Evolutionary conservation across 2,329 filamentous ascomycete species (phyloP).

Genomic region (Cadophora sp.): DNA sequence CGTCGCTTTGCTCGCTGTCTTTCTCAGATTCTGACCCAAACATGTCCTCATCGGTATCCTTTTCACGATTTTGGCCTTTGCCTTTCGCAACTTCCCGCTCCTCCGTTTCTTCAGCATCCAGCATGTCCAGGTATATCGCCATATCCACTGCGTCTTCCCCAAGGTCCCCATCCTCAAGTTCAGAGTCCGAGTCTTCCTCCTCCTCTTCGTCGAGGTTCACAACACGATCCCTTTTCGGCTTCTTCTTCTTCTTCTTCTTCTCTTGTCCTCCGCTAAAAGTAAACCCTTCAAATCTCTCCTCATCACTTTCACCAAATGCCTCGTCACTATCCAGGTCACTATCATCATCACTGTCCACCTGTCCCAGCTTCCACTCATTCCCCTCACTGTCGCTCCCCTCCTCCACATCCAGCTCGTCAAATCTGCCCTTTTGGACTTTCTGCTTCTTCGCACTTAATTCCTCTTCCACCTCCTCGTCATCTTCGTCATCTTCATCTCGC

Average conservation of each 20-base stretch:
- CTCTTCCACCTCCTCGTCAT: slow-evolving; percentile 45
- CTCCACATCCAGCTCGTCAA: slow-evolving; percentile 55
- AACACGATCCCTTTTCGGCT: slow-evolving; percentile 52
- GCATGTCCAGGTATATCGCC: slow-evolving; percentile 43
- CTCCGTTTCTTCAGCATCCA: slow-evolving; percentile 71
- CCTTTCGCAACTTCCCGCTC: slow-evolving; percentile 46
- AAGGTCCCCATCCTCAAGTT: slow-evolving; percentile 74
- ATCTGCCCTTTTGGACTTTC: slow-evolving; percentile 38
- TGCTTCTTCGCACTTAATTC: slow-evolving; percentile 45
- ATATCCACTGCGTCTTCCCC: slow-evolving; percentile 52
- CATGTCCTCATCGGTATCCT: slow-evolving; percentile 48
- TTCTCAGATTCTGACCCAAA: slow-evolving; percentile 51
- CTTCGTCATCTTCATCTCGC: slow-evolving; percentile 54
- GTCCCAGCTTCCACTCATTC: slow-evolving; percentile 70
- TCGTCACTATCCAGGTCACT: slow-evolving; percentile 75
- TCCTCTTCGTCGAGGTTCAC: slow-evolving; percentile 58
- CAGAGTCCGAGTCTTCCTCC: slow-evolving; percentile 47
- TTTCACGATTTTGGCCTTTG: slow-evolving; percentile 45
- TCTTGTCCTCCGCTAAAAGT: slow-evolving; percentile 65
- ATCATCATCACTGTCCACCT: slow-evolving; percentile 70
- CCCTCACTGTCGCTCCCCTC: slow-evolving; percentile 73
- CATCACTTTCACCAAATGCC: slow-evolving; percentile 74
- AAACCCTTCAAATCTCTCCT: slow-evolving; percentile 72
- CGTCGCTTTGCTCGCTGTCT: slow-evolving; percentile 59
- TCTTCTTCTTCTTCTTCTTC: slow-evolving; percentile 57